Evolutionary conservation across 305 asterid species (phyloP).

Genomic region (Fraxinus floribunda): DNA sequence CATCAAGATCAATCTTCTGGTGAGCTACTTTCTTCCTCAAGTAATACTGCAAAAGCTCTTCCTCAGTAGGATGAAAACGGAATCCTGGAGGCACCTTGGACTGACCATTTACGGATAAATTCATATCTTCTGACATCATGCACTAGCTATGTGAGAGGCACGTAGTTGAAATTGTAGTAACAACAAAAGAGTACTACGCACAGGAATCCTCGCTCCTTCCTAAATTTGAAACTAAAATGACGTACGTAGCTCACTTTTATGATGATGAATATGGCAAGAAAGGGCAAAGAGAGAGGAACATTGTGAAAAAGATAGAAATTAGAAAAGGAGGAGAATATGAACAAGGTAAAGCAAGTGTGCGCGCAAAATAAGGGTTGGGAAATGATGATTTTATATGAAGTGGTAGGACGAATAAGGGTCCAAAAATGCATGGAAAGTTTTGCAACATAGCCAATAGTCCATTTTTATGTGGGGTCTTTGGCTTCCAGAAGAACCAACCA

Average conservation of each 20-base stretch:
- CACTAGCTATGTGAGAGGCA: neutral
- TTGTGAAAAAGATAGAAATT: conserved; percentile 9
- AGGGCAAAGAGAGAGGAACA: neutral
- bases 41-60: conserved; percentile 85
- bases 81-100: conserved; percentile 95
- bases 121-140: conserved; percentile 59
- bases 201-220: neutral
- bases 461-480: conserved; percentile 32
- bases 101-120: conserved; percentile 72
- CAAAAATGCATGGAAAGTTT: conserved; percentile 52
- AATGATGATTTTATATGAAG: conserved; percentile 49
- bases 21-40: conserved; percentile 71
- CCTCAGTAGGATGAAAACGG: conserved; percentile 92
- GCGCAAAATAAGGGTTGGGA: conserved; percentile 32
- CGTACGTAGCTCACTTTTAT: conserved; percentile 5
- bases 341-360: conserved; percentile 22
- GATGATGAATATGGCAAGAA: neutral
- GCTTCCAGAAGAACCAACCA: conserved; percentile 47
- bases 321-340: neutral
- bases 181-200: neutral
- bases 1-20: conserved; percentile 76
- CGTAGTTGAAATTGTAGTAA: neutral
- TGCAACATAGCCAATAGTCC: conserved; percentile 37
- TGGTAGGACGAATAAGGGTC: conserved; percentile 33
- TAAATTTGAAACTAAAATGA: neutral